Evolutionary conservation across 2,329 filamentous ascomycete genomes (phyloP), one percentile per base, ranked within the genome.

Genomic region (Verruconis gallopava): DNA sequence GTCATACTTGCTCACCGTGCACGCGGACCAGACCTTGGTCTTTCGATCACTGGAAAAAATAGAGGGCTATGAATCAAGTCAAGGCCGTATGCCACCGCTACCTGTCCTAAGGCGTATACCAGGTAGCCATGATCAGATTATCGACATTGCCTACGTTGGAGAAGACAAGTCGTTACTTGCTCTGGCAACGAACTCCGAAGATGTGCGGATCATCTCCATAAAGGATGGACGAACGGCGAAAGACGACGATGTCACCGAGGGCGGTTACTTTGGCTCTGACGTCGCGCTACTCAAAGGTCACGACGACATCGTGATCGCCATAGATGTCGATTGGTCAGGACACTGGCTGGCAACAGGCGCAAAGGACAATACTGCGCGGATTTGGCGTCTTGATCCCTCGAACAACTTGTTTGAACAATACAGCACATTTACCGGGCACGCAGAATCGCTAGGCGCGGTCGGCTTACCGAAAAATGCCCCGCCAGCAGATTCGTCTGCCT

Each of bases 101-200:
- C 67, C 72, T 6, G 54, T 79, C 1, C 71, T 83, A 35, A 77
- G 83, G 50, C 76, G 85, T 35, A 93, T 98, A 50, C 94, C 89
- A 3, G 93, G 91, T 41, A 95, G 91, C 4, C 86, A 96, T 59
- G 93, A 98, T 57, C 91, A 98, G 59, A 86, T 98, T 40, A 95
- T 98, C 50, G 93, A 98, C 56, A 66, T 98, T 22, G 83, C 81
- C 21, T 95, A 91, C 53, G 69, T 96, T 42, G 76, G 91, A 2
- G 75, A 79, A 0, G 80, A 93, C 52, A 77, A 75, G 44, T 89
- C 85, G 2, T 65, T 93, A 40, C 71, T 98, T 47, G 93, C 91
- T 4, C 67, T 98, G 19, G 91, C 89, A 4, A 96, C 89, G 2
- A 98, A 98, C 58, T 85, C 88, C 0, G 91, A 98, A 61, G 88